Conservation (phyloP, 495 filamentous ascomycete genomes). For the Neurospora sp. region DNA sequence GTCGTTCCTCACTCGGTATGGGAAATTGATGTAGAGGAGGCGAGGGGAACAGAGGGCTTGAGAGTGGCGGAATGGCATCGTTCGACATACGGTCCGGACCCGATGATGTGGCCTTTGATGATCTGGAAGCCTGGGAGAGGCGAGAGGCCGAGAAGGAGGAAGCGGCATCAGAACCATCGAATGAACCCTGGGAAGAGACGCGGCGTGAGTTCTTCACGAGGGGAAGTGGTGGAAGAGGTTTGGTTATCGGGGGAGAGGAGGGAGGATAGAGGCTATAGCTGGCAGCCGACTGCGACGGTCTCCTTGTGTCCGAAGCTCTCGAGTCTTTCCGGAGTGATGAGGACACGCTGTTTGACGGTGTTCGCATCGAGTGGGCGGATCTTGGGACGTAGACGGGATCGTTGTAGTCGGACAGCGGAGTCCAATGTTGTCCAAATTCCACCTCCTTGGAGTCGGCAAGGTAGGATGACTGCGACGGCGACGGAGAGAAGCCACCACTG, state of each 20-base stretch:
- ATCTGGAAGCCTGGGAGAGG: conserved; percentile 9
- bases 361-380: conserved; percentile 2
- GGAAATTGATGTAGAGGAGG: neutral
- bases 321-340: conserved; percentile 14
- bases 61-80: neutral
- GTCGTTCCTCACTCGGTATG: neutral
- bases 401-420: conserved; percentile 1
- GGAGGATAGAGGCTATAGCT: conserved; percentile 20
- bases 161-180: conserved; percentile 8
- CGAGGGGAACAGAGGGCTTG: neutral
- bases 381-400: conserved; percentile 5
- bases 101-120: neutral
- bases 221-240: conserved; percentile 18
- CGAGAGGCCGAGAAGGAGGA: conserved; percentile 11
- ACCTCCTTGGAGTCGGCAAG: neutral
- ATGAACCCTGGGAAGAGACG: conserved; percentile 9
- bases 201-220: conserved; percentile 7
- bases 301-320: conserved; percentile 13
- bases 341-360: conserved; percentile 1
- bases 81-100: conserved; percentile 4
- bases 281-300: conserved; percentile 10
- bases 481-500: neutral
- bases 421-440: conserved; percentile 3
- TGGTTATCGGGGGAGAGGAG: conserved; percentile 8
- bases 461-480: neutral